Evolutionary conservation across 148 eudicot genomes (phyloP), one percentile per base, ranked within the genome.

Genomic region (Gaultheria prostrata): DNA sequence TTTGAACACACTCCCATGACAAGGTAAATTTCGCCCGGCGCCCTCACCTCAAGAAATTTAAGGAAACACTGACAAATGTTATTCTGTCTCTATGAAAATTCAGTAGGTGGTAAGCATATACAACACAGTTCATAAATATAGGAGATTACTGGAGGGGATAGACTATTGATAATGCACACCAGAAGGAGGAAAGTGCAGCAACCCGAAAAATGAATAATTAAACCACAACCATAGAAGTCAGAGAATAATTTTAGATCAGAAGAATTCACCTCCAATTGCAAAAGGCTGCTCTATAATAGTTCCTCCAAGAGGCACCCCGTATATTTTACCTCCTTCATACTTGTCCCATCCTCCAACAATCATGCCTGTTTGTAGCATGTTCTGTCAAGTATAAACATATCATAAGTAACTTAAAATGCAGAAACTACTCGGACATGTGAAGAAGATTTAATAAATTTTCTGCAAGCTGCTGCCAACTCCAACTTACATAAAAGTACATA

Each of bases 291-390:
- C 99, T 33, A 97, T 67, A 46, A 97, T 78, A 48, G 99, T 97
- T 78, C 99, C 99, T 79, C 99, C 99, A 78, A 97, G 95, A 33
- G 99, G 99, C 77, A 94, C 87, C 61, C 94, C 98, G 83, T 91
- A 94, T 73, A 97, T 93, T 89, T 94, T 97, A 13, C 99, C 99
- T 49, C 99, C 99, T 86, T 97, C 94, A 78, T 97, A 90, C 77
- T 94, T 92, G 86, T 95, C 97, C 99, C 99, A 97, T 75, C 99
- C 99, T 80, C 99, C 99, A 82, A 97, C 92, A 77, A 97, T 97
- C 78, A 97, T 87, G 51, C 99, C 99, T 21, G 99, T 92, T 87
- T 93, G 98, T 18, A 94, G 90, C 94, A 90, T 90, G 85, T 91
- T 92, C 99, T 95, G 92, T 85, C 63, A 45, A 75, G n/a, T 11